Base-by-base conservation (phyloP, 345 rosid genomes). In the Camelina neglecta region DNA sequence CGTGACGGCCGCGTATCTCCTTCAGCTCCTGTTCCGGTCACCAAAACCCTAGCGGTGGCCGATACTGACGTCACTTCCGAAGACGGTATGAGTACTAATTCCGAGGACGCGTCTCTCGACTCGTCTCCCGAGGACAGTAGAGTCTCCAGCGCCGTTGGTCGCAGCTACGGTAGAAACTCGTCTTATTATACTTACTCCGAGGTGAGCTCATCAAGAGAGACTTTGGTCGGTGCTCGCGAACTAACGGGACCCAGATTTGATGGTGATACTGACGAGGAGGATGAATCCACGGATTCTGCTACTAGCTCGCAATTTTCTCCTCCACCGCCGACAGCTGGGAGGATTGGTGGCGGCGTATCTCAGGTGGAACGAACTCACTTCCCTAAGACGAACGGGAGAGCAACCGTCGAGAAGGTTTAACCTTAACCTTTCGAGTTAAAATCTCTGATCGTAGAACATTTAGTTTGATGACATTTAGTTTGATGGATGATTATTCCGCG, bases 151-250 rank as follows among this genome's bases (percentile, higher is more conserved):
- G 75, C 77, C 39, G 76, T 64, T 11, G 81, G 78, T 72, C 69
- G 63, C 50, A 80, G 86, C 10, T 79, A 59, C 65, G 80, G 68
- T 8, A 29, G 75, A 69, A 60, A 83, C 73, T 75, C 82, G 3
- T 66, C 82, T 81, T 91, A 82, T 75, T 84, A 73, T 62, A 68
- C 79, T 6, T 84, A 84, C 73, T 91, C 98, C 9, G 95, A 94
- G 79, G 92, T 92, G 54, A 90, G 90, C 75, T 92, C 98, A 12
- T 94, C 98, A 0, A 80, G 80, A 89, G 98, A 94, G 49, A 90
- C 97, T 12, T 26, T 86, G 55, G 78, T 73, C 1, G 86, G 36
- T 71, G 55, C 71, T 0, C 38, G 20, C 20, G 72, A 33, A 35
- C 83, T 80, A 78, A 78, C 84, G 29, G 80, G 77, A 3, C 83